Evolutionary conservation across 192 early-diverging fungal species (phyloP).

Genomic region (Cetraspora pellucida): DNA sequence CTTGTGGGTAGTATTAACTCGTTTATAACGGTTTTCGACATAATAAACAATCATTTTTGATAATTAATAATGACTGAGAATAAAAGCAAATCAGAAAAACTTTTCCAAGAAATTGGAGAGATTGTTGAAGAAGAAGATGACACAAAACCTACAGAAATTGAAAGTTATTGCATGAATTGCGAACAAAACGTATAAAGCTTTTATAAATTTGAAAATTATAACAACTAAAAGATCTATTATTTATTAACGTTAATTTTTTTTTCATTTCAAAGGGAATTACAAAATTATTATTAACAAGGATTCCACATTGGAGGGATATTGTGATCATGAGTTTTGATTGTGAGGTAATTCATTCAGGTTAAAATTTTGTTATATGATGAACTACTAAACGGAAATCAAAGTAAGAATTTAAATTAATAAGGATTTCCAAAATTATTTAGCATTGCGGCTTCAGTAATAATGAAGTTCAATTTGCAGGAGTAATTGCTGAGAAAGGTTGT

Average conservation of each 20-base stretch:
- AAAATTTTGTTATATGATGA: background rate
- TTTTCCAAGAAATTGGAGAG: constrained; percentile 51
- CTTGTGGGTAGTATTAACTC: too few species aligned
- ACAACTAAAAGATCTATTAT: background rate
- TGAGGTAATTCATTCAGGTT: background rate
- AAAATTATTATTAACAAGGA: constrained; percentile 80
- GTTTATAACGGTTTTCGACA: too few species aligned
- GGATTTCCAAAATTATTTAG: constrained; percentile 58
- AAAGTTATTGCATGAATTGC: constrained; percentile 91
- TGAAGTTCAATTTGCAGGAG: constrained; percentile 85
- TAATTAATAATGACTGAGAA: background rate
- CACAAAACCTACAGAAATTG: constrained; percentile 78
- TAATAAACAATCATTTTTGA: too few species aligned
- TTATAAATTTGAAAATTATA: background rate
- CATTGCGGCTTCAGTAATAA: constrained; percentile 91
- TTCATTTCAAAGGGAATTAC: constrained; percentile 68
- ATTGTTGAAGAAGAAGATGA: constrained; percentile 61
- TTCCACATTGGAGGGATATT: constrained; percentile 90
- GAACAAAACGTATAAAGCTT: constrained; percentile 65
- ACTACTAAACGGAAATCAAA: too few species aligned
- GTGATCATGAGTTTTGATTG: constrained; percentile 43
- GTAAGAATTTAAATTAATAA: background rate
- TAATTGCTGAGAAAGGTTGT: constrained; percentile 82
- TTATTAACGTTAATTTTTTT: background rate
- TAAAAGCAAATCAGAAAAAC: background rate